Base-by-base conservation (phyloP, 78 protist species). In the Monosiga brevicollis region DNA sequence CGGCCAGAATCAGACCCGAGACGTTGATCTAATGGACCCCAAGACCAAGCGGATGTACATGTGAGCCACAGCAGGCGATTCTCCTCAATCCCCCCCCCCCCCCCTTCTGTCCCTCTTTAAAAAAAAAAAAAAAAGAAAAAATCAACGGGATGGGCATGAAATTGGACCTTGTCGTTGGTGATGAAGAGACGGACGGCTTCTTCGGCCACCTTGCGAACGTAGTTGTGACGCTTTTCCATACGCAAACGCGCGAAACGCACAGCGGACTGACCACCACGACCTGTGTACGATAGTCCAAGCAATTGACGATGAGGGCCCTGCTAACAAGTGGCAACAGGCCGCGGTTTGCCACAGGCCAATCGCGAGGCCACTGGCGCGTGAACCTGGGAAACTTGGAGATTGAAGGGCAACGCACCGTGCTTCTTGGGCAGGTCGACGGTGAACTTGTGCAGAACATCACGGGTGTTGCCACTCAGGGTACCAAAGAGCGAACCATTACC, bases 351-450 rank as follows among this genome's bases (percentile, higher is more conserved):
- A n/a, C n/a, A n/a, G n/a, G n/a, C n/a, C n/a, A n/a, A n/a, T n/a
- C n/a, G n/a, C n/a, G n/a, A n/a, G n/a, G n/a, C n/a, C n/a, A n/a
- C n/a, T n/a, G n/a, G n/a, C n/a, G n/a, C n/a, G n/a, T n/a, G n/a
- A n/a, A n/a, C n/a, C n/a, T n/a, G n/a, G n/a, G n/a, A n/a, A n/a
- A n/a, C n/a, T n/a, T n/a, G n/a, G n/a, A n/a, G n/a, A n/a, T n/a
- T n/a, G n/a, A n/a, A n/a, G n/a, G n/a, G n/a, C n/a, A n/a, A 38
- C 62, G 49, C 62, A 39, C 99, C 98, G 91, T 98, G 99, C 93
- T 99, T 99, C 96, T 98, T 98, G 40, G 99, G 99, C 26, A 99
- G 93, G 35, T 99, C 99, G 49, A 98, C 99, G 9, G 95, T 55
- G 90, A 98, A 91, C 83, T 92, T 95, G 78, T 94, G 97, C n/a